Evolutionary conservation across 2,329 filamentous ascomycete species (phyloP).

Genomic region (Calonectria ilicicola): DNA sequence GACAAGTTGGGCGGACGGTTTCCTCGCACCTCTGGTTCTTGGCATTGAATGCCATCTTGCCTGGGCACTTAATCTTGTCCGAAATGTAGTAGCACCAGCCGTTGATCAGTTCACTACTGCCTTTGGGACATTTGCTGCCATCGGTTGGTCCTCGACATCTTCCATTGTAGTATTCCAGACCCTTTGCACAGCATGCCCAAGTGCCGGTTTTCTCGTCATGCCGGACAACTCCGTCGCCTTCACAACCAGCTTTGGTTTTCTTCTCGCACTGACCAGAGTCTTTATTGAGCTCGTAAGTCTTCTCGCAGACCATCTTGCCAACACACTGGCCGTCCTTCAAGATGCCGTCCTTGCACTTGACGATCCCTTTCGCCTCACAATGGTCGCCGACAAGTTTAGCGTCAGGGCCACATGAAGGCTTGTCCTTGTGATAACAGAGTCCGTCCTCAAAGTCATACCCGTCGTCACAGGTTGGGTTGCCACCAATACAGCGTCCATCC

Average conservation of each 20-base stretch:
- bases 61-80: background rate
- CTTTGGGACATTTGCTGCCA: background rate
- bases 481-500: background rate
- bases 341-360: background rate
- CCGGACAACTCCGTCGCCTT: too few relatives aligned
- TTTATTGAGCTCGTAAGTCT: background rate
- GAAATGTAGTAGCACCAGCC: background rate
- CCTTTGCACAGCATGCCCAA: background rate
- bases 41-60: too few relatives aligned
- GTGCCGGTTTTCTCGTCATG: too few relatives aligned
- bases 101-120: too few relatives aligned
- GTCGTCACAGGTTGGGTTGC: background rate
- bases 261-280: background rate
- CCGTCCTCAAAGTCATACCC: background rate
- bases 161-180: background rate
- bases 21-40: background rate
- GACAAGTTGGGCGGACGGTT: background rate
- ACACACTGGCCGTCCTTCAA: background rate
- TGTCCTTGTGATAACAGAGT: background rate
- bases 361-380: background rate
- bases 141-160: background rate
- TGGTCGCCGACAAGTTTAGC: background rate
- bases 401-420: background rate
- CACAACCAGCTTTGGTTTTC: background rate
- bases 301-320: background rate